Conservation (phyloP, 2,329 filamentous ascomycete genomes). For the Rachicladosporium sp. region DNA sequence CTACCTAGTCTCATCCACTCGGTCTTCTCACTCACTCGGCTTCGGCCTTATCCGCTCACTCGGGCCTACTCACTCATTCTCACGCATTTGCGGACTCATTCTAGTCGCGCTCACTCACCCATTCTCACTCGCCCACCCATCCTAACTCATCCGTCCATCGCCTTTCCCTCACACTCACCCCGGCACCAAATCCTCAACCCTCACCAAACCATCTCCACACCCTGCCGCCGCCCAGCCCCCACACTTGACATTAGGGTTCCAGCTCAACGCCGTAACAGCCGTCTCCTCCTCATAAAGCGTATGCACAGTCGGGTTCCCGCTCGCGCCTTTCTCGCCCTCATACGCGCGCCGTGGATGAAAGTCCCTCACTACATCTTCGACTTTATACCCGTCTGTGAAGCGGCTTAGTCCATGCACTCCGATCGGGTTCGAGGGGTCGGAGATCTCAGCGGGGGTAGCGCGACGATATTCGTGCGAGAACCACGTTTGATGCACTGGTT, state of each 20-base stretch:
- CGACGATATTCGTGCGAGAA: constrained; percentile 45
- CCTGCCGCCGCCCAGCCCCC: constrained; percentile 41
- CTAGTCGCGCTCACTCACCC: no score
- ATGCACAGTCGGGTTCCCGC: constrained; percentile 10
- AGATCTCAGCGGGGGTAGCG: constrained; percentile 9
- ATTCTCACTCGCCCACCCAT: no score
- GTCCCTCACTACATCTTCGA: constrained; percentile 10
- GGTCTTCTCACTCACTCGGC: no score
- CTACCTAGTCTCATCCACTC: no score
- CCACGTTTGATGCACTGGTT: constrained; percentile 43
- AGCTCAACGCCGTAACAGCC: constrained; percentile 32
- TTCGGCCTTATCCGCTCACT: no score
- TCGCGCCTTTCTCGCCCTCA: no score
- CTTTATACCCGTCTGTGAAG: constrained; percentile 32
- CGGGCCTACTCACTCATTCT: no score
- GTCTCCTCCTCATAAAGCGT: constrained; percentile 35
- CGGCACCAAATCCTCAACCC: constrained; percentile 34
- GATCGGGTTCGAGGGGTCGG: constrained; percentile 1
- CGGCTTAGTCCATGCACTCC: constrained; percentile 16
- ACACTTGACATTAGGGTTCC: constrained; percentile 39
- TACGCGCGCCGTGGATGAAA: constrained; percentile 7
- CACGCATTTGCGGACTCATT: no score
- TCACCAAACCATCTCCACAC: constrained; percentile 35
- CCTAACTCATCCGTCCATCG: no score
- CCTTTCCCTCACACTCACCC: no score